These are phyloP conservation scores for Pholiota conissans DNA, from an alignment of 768 basidiomycete genomes.

Conservation along the genomic window DNA sequence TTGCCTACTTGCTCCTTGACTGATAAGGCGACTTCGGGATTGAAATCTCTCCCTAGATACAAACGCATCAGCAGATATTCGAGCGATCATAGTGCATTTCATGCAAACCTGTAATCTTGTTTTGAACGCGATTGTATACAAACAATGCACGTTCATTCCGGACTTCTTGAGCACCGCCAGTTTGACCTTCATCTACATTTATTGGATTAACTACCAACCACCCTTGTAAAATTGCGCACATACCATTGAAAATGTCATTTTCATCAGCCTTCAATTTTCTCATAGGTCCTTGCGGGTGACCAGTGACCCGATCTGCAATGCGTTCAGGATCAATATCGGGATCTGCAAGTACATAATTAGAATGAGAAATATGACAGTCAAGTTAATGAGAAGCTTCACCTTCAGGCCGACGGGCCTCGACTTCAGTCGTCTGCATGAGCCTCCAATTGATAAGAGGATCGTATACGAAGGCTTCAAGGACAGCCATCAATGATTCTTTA, in stretches of 20 bases:
- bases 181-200: conserved; percentile 44
- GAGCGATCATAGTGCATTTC: conserved; percentile 14
- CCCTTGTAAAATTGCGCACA: conserved; percentile 13
- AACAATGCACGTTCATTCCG: conserved; percentile 88
- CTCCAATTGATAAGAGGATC: conserved; percentile 98
- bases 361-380: conserved; percentile 2
- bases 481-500: conserved; percentile 99
- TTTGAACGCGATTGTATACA: conserved; percentile 92
- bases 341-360: conserved; percentile 32
- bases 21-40: conserved; percentile 70
- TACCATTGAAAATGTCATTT: conserved; percentile 91
- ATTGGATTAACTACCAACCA: background rate
- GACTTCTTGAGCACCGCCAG: conserved; percentile 77
- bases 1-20: conserved; percentile 90
- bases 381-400: conserved; percentile 37
- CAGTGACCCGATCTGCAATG: conserved; percentile 64
- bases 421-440: conserved; percentile 82
- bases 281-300: conserved; percentile 75
- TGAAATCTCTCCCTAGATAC: conserved; percentile 83
- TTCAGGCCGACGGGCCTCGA: conserved; percentile 68
- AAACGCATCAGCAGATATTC: background rate
- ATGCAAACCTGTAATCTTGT: conserved; percentile 82
- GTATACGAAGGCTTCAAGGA: conserved; percentile 97
- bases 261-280: conserved; percentile 90
- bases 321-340: conserved; percentile 46